Conservation (phyloP, 2,329 filamentous ascomycete genomes). For the Rhinocladiella similis region DNA sequence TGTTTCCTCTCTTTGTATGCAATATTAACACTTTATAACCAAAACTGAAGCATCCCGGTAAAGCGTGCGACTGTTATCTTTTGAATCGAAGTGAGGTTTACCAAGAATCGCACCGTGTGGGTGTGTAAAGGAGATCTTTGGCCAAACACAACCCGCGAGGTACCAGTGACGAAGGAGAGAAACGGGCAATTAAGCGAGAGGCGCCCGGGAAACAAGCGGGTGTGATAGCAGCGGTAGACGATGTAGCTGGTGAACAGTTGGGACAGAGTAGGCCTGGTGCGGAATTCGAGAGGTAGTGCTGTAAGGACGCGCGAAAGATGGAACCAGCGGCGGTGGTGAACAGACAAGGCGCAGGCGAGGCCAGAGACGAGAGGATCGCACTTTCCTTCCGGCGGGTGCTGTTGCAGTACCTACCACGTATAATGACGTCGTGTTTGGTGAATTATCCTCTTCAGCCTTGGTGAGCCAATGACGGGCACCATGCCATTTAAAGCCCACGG, state of each 20-base stretch:
- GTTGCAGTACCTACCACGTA: no score
- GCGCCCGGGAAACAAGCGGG: background rate
- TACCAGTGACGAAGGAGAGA: background rate
- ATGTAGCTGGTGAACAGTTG: background rate
- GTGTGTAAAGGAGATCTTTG: background rate
- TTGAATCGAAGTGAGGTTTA: background rate
- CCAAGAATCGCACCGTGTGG: background rate
- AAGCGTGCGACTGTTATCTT: no score
- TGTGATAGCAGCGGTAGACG: background rate
- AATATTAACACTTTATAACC: no score
- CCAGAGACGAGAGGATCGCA: no score
- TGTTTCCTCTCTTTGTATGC: background rate
- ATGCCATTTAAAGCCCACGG: no score
- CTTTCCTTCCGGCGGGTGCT: no score
- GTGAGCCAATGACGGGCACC: no score
- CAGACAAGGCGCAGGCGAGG: background rate
- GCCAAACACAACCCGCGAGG: background rate
- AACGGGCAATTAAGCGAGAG: background rate
- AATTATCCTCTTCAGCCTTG: no score
- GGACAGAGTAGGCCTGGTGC: background rate
- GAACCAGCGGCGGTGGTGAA: background rate
- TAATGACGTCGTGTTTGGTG: no score
- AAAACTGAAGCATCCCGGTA: no score
- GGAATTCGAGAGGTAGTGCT: background rate
- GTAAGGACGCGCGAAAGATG: background rate